Evolutionary conservation across 495 filamentous ascomycete genomes (phyloP), one percentile per base, ranked within the genome.

Genomic region (Halenospora varia): DNA sequence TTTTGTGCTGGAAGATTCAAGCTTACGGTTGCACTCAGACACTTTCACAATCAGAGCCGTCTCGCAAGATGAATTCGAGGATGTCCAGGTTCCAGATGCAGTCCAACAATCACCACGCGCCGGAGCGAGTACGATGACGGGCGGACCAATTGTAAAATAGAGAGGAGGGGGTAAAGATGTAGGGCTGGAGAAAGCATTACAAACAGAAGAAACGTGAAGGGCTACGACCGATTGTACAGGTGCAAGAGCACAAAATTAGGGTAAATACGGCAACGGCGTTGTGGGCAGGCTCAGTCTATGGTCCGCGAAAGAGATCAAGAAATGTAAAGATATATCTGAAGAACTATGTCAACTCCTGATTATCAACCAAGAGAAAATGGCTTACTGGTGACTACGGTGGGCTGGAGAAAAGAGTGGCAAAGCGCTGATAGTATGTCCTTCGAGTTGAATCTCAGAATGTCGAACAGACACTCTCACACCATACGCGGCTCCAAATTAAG

Each of bases 51-150:
- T 99, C 68, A 79, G 75, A 51, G 91, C 88, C 22, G 86, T 99
- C 67, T 87, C 91, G 35, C 95, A 97, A 74, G 94, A 99, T 71
- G 91, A 99, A 59, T 99, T 99, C 81, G 90, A 93, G 63, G 94
- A 99, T 68, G 92, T 99, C 54, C 82, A 83, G 65, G 84, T 96
- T 44, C 92, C 93, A 48, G 86, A 88, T 66, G 76, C 80, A 6
- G 86, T 88, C 46, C 71, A 62, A 4, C 73, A 67, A 51, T 42
- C 42, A 79, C 62, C 68, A 77, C 48, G 48, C 55, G 59, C 72
- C 65, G 62, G 73, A 68, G 48, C 73, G 48, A 70, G 59, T 40
- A 64, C 58, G 41, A 62, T 58, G 17, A 54, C 54, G 39, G 55
- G 44, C 54, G 40, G 47, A n/a, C 51, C 51, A 18, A 47, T 25